Conservation (phyloP, 2,329 filamentous ascomycete species). For the Thermothelomyces thermophilus region DNA sequence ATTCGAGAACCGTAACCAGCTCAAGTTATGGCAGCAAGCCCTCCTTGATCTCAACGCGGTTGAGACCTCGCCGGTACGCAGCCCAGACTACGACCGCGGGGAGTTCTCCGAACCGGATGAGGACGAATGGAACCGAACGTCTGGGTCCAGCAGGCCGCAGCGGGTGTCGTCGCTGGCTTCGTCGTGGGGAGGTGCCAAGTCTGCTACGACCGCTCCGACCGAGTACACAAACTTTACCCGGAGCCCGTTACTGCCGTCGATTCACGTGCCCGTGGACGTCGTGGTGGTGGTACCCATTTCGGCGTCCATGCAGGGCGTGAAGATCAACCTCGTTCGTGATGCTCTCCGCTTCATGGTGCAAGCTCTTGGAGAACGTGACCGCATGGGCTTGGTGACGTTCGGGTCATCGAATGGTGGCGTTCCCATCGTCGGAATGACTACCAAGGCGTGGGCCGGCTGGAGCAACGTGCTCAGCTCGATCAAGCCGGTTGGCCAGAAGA, state of each 20-base stretch:
- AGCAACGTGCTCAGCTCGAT: constrained; percentile 78
- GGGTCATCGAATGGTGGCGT: constrained; percentile 90
- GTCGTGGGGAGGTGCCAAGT: constrained; percentile 73
- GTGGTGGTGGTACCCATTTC: constrained; percentile 96
- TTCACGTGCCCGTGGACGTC: constrained; percentile 90
- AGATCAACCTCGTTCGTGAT: constrained; percentile 90
- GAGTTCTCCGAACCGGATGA: constrained; percentile 81
- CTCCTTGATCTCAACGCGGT: constrained; percentile 74
- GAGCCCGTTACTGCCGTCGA: constrained; percentile 43
- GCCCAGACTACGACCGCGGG: constrained; percentile 68
- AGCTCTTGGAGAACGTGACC: constrained; percentile 83
- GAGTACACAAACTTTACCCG: constrained; percentile 76
- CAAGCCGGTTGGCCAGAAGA: constrained; percentile 92
- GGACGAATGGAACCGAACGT: constrained; percentile 68
- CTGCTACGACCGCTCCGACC: constrained; percentile 79
- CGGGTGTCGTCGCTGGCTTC: constrained; percentile 78
- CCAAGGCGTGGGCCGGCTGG: constrained; percentile 91
- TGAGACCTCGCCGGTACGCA: constrained; percentile 57
- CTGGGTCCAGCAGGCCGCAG: constrained; percentile 43
- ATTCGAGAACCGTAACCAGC: constrained; percentile 74
- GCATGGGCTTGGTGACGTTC: constrained; percentile 96
- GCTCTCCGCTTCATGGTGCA: constrained; percentile 87
- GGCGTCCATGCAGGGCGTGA: constrained; percentile 98
- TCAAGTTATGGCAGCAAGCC: constrained; percentile 86
- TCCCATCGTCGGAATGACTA: constrained; percentile 95